Base-by-base conservation (phyloP, 139 green algal genomes). In the Picochlorum sp. region DNA sequence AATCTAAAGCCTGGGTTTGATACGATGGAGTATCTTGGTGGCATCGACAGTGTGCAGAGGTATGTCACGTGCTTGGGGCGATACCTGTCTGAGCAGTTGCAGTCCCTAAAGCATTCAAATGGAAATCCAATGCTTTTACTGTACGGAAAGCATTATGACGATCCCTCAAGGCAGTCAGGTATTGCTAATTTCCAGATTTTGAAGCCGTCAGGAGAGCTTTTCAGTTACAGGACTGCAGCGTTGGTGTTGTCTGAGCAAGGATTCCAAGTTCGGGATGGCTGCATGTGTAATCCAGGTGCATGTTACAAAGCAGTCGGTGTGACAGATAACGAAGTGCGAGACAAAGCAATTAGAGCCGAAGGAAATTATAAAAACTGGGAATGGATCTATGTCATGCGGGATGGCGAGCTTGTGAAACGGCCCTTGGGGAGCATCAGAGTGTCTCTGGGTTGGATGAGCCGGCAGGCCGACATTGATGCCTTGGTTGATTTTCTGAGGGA, bases 251-350 rank as follows among this genome's bases (percentile, higher is more conserved):
- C 38, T 1, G 67, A 89, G 54, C 60, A 77, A 34, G 57, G 77
- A 45, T 85, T 96, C 52, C 45, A 73, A 11, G 75, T 95, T 47
- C 80, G 91, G 38, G 81, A 77, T 11, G 91, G 91, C 34, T 92
- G 84, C 74, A 90, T 95, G 71, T 97, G 91, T 71, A 97, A 97
- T 73, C 91, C 91, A 15, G 91, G 91, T 4, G 79, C 84, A 13
- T 86, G 80, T 54, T 70, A 73, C 2, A 57, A 41, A 18, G 76
- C 79, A 51, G 54, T 88, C 45, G 71, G 78, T 23, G 65, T 88
- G 9, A 69, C 49, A 20, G 20, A 68, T 1, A 47, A 45, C 0
- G 57, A 60, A 60, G 49, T 18, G 11, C 3, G 1, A 34, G 15
- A 24, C 6, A 20, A 26, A 49, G 50, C 7, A 28, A 20, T 21